Percentiles rank a stretch among this genome's conserved stretches.
These are phyloP conservation scores for Dipteronia dyeriana DNA, from an alignment of 345 rosid species.

Conservation along the genomic window DNA sequence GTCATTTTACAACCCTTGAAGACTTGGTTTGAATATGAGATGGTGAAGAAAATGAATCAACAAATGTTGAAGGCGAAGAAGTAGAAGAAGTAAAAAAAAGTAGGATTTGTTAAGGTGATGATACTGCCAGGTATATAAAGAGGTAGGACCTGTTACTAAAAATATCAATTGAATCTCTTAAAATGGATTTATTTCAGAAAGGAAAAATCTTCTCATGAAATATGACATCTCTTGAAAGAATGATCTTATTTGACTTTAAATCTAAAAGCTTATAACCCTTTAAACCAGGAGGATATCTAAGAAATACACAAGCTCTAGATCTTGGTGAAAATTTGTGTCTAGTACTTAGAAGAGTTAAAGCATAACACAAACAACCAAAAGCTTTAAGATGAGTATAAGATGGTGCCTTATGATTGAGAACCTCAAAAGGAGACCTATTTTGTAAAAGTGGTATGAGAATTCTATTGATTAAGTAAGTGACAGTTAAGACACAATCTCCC, in stretches of 20 bases:
- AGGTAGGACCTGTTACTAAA: too few species aligned
- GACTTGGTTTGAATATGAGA: too few species aligned
- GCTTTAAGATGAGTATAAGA: neutral
- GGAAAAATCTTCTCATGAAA: too few species aligned
- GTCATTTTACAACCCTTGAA: too few species aligned
- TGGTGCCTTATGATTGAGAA: neutral
- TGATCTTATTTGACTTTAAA: neutral
- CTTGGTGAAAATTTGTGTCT: neutral
- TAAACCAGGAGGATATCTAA: neutral
- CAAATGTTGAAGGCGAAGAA: too few species aligned
- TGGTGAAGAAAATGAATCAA: too few species aligned
- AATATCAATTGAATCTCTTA: too few species aligned
- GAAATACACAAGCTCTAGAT: neutral
- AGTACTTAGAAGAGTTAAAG: neutral
- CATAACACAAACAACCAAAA: neutral
- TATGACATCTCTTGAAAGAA: neutral
- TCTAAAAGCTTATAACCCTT: neutral
- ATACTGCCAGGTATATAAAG: too few species aligned
- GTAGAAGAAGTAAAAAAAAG: too few species aligned
- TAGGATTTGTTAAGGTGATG: too few species aligned
- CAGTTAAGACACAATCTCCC: neutral
- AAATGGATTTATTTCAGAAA: too few species aligned
- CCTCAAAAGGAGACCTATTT: neutral
- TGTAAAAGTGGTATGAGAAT: neutral
- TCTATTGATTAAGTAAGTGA: neutral